phyloP scores from a whole-genome alignment of 2,329 filamentous ascomycete species.

The Exserohilum rostratum region DNA sequence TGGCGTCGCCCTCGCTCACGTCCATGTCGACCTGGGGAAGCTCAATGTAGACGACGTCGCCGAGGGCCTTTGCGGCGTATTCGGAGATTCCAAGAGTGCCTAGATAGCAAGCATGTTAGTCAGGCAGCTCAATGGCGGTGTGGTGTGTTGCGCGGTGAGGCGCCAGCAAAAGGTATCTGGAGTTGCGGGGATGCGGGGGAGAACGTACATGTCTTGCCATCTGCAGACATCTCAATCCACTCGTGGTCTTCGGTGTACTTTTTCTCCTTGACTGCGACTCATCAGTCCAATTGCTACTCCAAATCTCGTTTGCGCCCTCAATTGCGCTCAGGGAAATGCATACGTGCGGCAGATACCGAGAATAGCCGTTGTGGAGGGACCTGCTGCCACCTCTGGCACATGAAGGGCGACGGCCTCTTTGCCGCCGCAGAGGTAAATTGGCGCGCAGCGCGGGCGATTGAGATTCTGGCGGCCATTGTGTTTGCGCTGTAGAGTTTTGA shows the following conservation, averaged over 20 bases:
- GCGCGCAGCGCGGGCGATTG: constrained; percentile 42
- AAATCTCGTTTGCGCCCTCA: not conserved
- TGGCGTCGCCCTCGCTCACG: constrained; percentile 76
- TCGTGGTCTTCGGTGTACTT: constrained; percentile 98
- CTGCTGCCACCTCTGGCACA: constrained; percentile 35
- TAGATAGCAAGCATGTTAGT: constrained; percentile 32
- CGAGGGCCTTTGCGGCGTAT: constrained; percentile 90
- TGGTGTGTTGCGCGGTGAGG: not conserved
- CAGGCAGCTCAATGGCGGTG: not conserved
- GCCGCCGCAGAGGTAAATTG: constrained; percentile 41
- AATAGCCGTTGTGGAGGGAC: constrained; percentile 44
- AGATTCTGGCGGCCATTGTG: constrained; percentile 46
- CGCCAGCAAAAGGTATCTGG: constrained; percentile 4
- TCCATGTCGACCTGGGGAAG: constrained; percentile 75
- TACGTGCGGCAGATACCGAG: constrained; percentile 47
- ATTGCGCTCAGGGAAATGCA: constrained; percentile 15
- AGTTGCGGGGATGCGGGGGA: constrained; percentile 1
- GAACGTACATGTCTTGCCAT: constrained; percentile 74
- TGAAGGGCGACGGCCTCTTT: constrained; percentile 31
- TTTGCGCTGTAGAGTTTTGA: constrained; percentile 3
- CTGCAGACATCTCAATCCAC: constrained; percentile 88
- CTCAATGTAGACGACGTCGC: constrained; percentile 97
- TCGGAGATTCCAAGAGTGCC: constrained; percentile 81
- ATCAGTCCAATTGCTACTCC: constrained; percentile 19
- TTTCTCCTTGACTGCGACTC: constrained; percentile 65